Conservation (phyloP, 2,329 filamentous ascomycete species). For the Cadophora luteo-olivacea region DNA sequence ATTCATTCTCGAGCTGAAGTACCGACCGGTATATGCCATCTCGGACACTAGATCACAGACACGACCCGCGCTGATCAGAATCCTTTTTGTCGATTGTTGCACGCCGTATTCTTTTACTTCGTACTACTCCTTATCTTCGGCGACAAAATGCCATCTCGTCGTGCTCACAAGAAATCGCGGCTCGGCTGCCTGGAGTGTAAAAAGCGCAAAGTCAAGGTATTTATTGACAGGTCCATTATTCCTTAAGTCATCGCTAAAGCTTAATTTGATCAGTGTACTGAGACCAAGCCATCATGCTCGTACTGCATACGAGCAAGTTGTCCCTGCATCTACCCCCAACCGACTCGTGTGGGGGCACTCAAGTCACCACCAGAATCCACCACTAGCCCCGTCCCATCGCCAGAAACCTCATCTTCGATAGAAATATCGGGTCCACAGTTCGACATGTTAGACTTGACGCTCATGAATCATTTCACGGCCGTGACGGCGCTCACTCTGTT, state of each 20-base stretch:
- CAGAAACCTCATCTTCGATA: background rate
- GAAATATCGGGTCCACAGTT: background rate
- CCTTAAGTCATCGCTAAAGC: background rate
- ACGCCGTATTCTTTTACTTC: too few relatives aligned
- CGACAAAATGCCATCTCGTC: slow-evolving; percentile 3
- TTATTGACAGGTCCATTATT: background rate
- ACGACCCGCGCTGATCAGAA: too few relatives aligned
- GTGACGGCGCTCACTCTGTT: slow-evolving; percentile 11
- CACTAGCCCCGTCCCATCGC: background rate
- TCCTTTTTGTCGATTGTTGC: too few relatives aligned
- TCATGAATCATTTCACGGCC: slow-evolving; percentile 16
- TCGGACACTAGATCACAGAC: too few relatives aligned
- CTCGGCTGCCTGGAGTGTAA: slow-evolving; percentile 15
- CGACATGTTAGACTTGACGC: slow-evolving; percentile 13
- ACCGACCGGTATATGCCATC: background rate
- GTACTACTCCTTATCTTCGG: background rate
- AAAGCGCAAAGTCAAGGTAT: slow-evolving; percentile 15
- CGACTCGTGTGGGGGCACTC: background rate
- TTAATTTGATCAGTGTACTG: background rate
- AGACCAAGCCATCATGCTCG: slow-evolving; percentile 1
- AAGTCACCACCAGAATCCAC: background rate
- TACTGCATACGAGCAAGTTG: slow-evolving; percentile 11
- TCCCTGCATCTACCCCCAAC: slow-evolving; percentile 8
- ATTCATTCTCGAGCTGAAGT: background rate
- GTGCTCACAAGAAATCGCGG: slow-evolving; percentile 14